Evolutionary conservation across 179 eudicot genomes (phyloP).

Genomic region (Silene noctiflora): DNA sequence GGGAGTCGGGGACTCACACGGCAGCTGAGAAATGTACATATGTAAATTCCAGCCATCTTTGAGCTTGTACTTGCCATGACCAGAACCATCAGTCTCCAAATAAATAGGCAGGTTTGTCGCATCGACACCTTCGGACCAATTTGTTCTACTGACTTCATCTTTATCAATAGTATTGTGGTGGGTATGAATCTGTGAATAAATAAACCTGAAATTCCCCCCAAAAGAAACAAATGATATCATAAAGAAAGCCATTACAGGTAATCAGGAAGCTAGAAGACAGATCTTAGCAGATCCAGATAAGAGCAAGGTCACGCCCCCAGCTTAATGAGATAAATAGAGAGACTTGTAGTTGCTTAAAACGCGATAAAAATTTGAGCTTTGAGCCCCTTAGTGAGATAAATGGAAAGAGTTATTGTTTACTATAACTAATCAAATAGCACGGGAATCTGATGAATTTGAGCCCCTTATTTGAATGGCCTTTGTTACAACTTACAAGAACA

Average conservation of each 20-base stretch:
- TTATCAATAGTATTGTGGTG: constrained; percentile 15
- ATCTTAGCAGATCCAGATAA: background rate
- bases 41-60: constrained; percentile 76
- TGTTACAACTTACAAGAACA: no score
- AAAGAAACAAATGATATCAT: background rate
- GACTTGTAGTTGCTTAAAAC: no score
- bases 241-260: background rate
- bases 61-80: constrained; percentile 46
- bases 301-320: background rate
- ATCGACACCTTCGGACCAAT: constrained; percentile 29
- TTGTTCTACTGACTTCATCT: constrained; percentile 20
- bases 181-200: constrained; percentile 56
- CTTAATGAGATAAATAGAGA: background rate
- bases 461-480: no score
- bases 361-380: no score
- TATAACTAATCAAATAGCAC: no score
- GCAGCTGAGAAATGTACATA: constrained; percentile 83
- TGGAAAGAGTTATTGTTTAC: no score
- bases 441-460: no score
- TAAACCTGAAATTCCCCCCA: constrained; percentile 47
- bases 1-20: constrained; percentile 81
- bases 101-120: constrained; percentile 34
- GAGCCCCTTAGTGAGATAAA: no score
- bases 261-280: background rate
- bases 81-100: constrained; percentile 39